These are phyloP conservation scores for Pulveroboletus sp. DNA, from an alignment of 768 basidiomycete genomes.

Conservation along the genomic window DNA sequence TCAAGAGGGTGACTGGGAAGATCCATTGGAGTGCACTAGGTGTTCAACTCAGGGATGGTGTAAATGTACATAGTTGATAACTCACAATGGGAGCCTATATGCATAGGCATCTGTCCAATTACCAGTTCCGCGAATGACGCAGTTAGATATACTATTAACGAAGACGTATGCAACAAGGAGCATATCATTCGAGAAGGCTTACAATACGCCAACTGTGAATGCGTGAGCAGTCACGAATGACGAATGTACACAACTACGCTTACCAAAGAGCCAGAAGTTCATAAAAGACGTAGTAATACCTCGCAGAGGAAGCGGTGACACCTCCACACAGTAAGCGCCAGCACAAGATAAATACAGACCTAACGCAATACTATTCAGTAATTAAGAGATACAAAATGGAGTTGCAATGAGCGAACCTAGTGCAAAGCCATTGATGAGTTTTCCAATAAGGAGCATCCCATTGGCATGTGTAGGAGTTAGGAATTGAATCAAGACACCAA, in stretches of 20 bases:
- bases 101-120: too few relatives aligned
- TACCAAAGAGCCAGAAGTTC: slow-evolving; percentile 25
- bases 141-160: too few relatives aligned
- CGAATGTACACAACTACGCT: neutral
- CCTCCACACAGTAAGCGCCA: slow-evolving; percentile 25
- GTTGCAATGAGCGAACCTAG: slow-evolving; percentile 13
- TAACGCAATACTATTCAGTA: neutral
- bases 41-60: too few relatives aligned
- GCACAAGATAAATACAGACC: slow-evolving; percentile 27
- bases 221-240: neutral
- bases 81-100: too few relatives aligned
- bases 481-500: slow-evolving; percentile 26
- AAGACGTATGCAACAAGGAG: too few relatives aligned
- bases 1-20: too few relatives aligned
- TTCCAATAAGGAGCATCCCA: slow-evolving; percentile 23
- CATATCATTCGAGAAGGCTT: too few relatives aligned
- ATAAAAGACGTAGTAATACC: slow-evolving; percentile 25
- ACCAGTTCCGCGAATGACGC: too few relatives aligned
- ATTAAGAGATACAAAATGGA: too few relatives aligned
- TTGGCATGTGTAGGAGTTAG: slow-evolving; percentile 23
- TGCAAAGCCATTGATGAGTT: slow-evolving; percentile 25
- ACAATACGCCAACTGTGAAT: slow-evolving; percentile 9
- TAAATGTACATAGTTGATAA: too few relatives aligned
- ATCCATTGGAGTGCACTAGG: too few relatives aligned
- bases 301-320: slow-evolving; percentile 27